Evolutionary conservation across 2,329 filamentous ascomycete genomes (phyloP).

Genomic region (Pyricularia sp.): DNA sequence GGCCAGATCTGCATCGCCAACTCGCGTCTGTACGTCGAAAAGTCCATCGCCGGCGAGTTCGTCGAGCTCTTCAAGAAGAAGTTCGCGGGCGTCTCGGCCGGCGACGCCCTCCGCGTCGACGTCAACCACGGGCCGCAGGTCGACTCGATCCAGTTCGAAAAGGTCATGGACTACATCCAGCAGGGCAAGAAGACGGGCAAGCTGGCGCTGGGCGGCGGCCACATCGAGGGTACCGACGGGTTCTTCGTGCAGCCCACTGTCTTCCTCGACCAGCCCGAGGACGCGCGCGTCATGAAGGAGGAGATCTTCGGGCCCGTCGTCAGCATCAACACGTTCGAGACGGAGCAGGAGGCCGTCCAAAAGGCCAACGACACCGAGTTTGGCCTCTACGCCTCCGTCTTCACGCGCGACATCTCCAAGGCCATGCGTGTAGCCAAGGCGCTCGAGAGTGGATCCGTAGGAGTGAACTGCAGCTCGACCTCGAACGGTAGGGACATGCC

Average conservation of each 20-base stretch:
- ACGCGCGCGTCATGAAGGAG: conserved; percentile 32
- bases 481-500: conserved; percentile 22
- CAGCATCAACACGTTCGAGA: conserved; percentile 38
- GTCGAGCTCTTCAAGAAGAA: conserved; percentile 32
- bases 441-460: conserved; percentile 45
- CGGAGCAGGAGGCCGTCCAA: conserved; percentile 37
- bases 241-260: conserved; percentile 30
- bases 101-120: conserved; percentile 22
- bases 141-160: conserved; percentile 31
- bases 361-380: conserved; percentile 43
- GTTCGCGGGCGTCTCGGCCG: conserved; percentile 27
- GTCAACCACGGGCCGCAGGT: conserved; percentile 33
- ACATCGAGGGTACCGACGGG: conserved; percentile 14
- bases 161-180: conserved; percentile 26
- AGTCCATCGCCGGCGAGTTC: conserved; percentile 20
- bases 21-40: conserved; percentile 34
- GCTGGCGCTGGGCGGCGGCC: conserved; percentile 15
- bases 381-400: conserved; percentile 41
- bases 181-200: conserved; percentile 18
- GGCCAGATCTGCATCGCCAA: conserved; percentile 42
- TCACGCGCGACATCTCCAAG: conserved; percentile 36
- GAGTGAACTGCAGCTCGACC: conserved; percentile 35
- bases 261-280: conserved; percentile 25
- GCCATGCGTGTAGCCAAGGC: conserved; percentile 27
- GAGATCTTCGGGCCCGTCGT: conserved; percentile 47